Percentiles rank a stretch among this genome's conserved stretches.
These are phyloP conservation scores for Tieghemostelium lacteum DNA, from an alignment of 78 protist species.

Conservation along the genomic window DNA sequence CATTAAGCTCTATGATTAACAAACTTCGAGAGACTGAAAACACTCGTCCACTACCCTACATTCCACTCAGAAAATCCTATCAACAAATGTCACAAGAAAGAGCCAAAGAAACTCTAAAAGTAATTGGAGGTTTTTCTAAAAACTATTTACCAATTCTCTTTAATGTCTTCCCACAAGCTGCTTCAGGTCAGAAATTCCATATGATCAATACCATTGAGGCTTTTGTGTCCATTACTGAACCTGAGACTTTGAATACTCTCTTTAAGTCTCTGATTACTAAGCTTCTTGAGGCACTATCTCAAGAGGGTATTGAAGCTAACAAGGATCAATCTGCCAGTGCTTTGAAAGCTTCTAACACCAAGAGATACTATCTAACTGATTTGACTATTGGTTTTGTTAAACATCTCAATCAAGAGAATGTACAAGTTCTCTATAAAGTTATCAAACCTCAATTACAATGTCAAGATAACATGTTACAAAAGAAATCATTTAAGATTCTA, in stretches of 20 bases:
- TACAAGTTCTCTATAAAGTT: constrained; percentile 39
- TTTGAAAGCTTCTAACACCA: constrained; percentile 12
- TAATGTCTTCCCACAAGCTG: constrained; percentile 43
- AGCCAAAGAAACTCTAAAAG: constrained; percentile 25
- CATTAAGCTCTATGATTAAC: constrained; percentile 28
- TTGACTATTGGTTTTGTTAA: constrained; percentile 74
- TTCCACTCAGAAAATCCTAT: constrained; percentile 21
- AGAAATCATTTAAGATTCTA: constrained; percentile 49
- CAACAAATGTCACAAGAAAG: not conserved
- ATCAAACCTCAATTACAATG: constrained; percentile 61
- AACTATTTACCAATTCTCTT: constrained; percentile 61
- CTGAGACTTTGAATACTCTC: not conserved
- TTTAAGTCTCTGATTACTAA: constrained; percentile 49
- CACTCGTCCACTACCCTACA: not conserved
- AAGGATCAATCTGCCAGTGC: not conserved
- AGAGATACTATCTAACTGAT: constrained; percentile 65
- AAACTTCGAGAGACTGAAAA: constrained; percentile 7
- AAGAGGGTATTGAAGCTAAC: constrained; percentile 15
- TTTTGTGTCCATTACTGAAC: constrained; percentile 34
- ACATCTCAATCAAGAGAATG: constrained; percentile 33
- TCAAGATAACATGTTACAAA: constrained; percentile 40
- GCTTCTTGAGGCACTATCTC: constrained; percentile 39
- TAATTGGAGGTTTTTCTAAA: constrained; percentile 22
- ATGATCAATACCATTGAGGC: constrained; percentile 41
- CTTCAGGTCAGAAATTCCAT: constrained; percentile 11